These are phyloP conservation scores for Alloteropsis semialata DNA, from an alignment of 176 grass and related monocot species.

Conservation along the genomic window DNA sequence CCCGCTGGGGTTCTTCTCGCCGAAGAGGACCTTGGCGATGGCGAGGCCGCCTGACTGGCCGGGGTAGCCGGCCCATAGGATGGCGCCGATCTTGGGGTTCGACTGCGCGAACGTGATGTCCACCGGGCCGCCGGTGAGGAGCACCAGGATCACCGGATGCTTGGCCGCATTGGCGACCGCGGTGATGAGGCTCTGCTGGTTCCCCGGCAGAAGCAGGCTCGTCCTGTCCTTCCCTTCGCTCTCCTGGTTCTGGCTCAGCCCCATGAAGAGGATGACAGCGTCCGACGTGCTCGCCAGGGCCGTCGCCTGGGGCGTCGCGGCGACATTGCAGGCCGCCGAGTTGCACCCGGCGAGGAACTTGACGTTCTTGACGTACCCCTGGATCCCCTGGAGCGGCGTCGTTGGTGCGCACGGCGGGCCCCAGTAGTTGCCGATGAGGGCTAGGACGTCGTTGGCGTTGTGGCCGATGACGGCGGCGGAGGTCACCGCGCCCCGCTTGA, in stretches of 20 bases:
- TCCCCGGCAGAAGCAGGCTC: slow-evolving; percentile 53
- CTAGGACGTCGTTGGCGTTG: slow-evolving; percentile 36
- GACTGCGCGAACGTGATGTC: slow-evolving; percentile 65
- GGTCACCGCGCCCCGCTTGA: not conserved
- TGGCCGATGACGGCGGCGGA: slow-evolving; percentile 51
- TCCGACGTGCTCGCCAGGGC: slow-evolving; percentile 17
- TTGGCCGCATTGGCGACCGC: slow-evolving; percentile 47
- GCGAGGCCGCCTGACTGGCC: slow-evolving; percentile 67
- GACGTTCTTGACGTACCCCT: not conserved
- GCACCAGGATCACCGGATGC: slow-evolving; percentile 52
- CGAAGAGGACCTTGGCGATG: slow-evolving; percentile 62
- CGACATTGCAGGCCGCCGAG: not conserved
- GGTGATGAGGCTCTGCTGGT: slow-evolving; percentile 60
- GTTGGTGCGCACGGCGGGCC: slow-evolving; percentile 45
- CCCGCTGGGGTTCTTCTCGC: slow-evolving; percentile 64
- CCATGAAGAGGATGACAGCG: slow-evolving; percentile 57
- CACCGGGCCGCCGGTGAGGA: slow-evolving; percentile 61
- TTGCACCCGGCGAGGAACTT: slow-evolving; percentile 46
- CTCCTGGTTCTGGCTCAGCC: slow-evolving; percentile 59
- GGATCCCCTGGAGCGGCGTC: slow-evolving; percentile 26
- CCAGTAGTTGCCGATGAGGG: slow-evolving; percentile 65
- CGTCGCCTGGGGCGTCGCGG: not conserved
- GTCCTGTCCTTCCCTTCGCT: slow-evolving; percentile 56
- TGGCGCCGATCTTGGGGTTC: slow-evolving; percentile 45
- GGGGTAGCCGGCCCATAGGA: slow-evolving; percentile 66